Conservation (phyloP, 164 flowering plant species). For the grape (Vitis vinifera) region ASM3070453v1 NC_081817.1:7595501-7596000, state of each 20-base stretch:
- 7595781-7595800: constrained; percentile 90
- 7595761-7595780: not conserved
- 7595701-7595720: not conserved
- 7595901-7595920: not conserved
- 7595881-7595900: too few species aligned
- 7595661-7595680: constrained; percentile 73
- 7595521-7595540: constrained; percentile 53
- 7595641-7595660: constrained; percentile 71
- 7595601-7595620: constrained; percentile 90
- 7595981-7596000: not conserved
- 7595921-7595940: not conserved
- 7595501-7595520: constrained; percentile 53
- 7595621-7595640: constrained; percentile 73
- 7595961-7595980: not conserved
- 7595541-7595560: constrained; percentile 47
- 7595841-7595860: constrained; percentile 81
- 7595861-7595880: not conserved
- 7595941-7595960: not conserved
- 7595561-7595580: constrained; percentile 35
- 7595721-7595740: not conserved
- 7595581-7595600: constrained; percentile 54
- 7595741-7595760: constrained; percentile 18
- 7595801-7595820: constrained; percentile 80
- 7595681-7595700: constrained; percentile 94
- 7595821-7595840: constrained; percentile 78